Percentiles rank a stretch among this genome's conserved stretches.
phyloP scores from a whole-genome alignment of 495 filamentous ascomycete genomes.

The Pseudoneurospora amorphoporcata region DNA sequence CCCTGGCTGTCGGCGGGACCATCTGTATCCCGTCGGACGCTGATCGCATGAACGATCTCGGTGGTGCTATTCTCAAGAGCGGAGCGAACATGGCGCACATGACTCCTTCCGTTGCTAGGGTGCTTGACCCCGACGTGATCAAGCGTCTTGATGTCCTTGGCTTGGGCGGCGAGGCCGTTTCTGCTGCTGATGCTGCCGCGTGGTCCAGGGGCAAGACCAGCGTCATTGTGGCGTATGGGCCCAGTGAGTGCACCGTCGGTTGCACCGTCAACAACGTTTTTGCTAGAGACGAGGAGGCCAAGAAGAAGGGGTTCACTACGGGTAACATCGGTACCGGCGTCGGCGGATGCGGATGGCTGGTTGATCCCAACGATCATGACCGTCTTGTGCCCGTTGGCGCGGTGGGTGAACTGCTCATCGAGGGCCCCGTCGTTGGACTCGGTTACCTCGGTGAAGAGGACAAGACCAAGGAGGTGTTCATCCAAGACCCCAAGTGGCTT shows the following conservation, averaged over 20 bases:
- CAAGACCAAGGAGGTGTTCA: slow-evolving; percentile 36
- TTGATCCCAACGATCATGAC: slow-evolving; percentile 42
- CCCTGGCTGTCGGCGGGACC: slow-evolving; percentile 45
- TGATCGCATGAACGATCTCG: slow-evolving; percentile 33
- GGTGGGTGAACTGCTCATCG: slow-evolving; percentile 53
- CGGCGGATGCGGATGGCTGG: slow-evolving; percentile 43
- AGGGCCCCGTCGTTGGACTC: slow-evolving; percentile 43
- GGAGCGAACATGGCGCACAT: slow-evolving; percentile 34
- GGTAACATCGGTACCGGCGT: slow-evolving; percentile 35
- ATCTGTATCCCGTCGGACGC: slow-evolving; percentile 52
- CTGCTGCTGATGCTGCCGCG: slow-evolving; percentile 23
- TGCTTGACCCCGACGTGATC: slow-evolving; percentile 32
- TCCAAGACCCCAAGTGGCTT: slow-evolving; percentile 42
- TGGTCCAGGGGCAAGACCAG: slow-evolving; percentile 26
- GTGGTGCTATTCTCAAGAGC: slow-evolving; percentile 26
- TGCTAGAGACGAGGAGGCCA: slow-evolving; percentile 16
- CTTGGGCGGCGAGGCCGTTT: slow-evolving; percentile 32
- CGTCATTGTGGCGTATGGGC: slow-evolving; percentile 49
- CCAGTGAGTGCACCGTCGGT: slow-evolving; percentile 43
- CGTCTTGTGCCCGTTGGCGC: slow-evolving; percentile 45
- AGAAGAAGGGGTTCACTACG: slow-evolving; percentile 6
- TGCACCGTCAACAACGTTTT: slow-evolving; percentile 33
- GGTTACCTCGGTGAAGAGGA: slow-evolving; percentile 39
- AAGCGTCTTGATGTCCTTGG: slow-evolving; percentile 29
- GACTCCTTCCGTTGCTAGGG: slow-evolving; percentile 46